Base-by-base conservation (phyloP, 192 early-diverging fungal species). In the Phycomyces blakesleeanus region DNA sequence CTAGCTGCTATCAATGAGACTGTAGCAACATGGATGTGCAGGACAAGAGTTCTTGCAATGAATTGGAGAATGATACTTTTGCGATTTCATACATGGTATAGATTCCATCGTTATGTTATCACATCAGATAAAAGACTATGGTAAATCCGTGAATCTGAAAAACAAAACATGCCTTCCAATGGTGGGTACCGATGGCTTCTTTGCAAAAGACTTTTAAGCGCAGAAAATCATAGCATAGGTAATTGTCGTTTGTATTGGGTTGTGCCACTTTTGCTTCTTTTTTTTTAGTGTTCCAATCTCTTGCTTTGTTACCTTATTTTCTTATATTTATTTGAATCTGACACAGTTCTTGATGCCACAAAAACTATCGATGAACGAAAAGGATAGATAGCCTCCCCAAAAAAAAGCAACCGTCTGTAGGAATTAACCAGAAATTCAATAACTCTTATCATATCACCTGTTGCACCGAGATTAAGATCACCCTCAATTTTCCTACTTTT, bases 31-130 rank as follows among this genome's bases (percentile, higher is more conserved):
- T 20, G 56, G 38, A 57, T 58, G 56, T 21, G 56, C 40, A 41
- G 56, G 56, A 58, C 38, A 37, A 39, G n/a, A 40, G 56, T 39
- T 58, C 56, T 39, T 44, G 5, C 38, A 42, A 40, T 58, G 56
- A 59, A 26, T 21, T 1, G 1, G 57, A 40, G 42, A 47, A 59
- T 59, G 37, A 59, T 49, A 59, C 10, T 47, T 49, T 59, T 42
- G 57, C 57, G 42, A 59, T 44, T 59, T 59, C 22, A 59, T 47
- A 49, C 57, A 59, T 59, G 57, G 41, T 59, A 2, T 59, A 59
- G 41, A 59, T 59, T 38, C 57, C 57, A 44, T 27, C 25, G 21
- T 47, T n/a, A 16, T 16, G 39, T 49, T 44, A 49, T 49, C 57
- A 21, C 40, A 59, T 59, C 57, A 59, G 25, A 59, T 59, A 59